Evolutionary conservation across 2,329 filamentous ascomycete species (phyloP).

Genomic region (Botryotinia calthae): DNA sequence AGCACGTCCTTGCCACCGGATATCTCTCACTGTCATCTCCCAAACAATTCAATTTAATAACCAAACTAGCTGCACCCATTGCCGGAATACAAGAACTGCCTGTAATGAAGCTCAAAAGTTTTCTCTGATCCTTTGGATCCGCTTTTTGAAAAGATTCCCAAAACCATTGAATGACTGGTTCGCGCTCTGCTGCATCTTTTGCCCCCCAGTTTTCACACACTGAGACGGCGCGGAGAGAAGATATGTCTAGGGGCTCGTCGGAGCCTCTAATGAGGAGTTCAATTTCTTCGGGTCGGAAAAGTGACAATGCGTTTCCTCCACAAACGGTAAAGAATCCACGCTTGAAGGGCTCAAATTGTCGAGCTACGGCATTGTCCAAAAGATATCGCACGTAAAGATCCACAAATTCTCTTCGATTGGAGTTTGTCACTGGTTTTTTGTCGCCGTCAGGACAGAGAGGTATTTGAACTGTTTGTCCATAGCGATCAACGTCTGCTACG

Average conservation of each 20-base stretch:
- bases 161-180: constrained; percentile 78
- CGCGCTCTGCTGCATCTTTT: constrained; percentile 52
- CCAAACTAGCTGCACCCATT: constrained; percentile 76
- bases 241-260: constrained; percentile 78
- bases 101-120: constrained; percentile 81
- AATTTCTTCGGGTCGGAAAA: constrained; percentile 89
- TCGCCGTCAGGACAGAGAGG: constrained; percentile 75
- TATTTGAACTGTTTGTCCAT: constrained; percentile 64
- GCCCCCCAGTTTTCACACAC: constrained; percentile 77
- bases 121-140: constrained; percentile 66
- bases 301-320: constrained; percentile 78
- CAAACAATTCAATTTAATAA: constrained; percentile 72
- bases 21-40: constrained; percentile 73
- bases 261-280: constrained; percentile 83
- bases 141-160: constrained; percentile 77
- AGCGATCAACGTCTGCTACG: constrained; percentile 71
- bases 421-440: constrained; percentile 73
- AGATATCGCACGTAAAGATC: constrained; percentile 78
- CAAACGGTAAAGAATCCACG: constrained; percentile 91
- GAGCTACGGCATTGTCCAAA: constrained; percentile 71
- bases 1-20: constrained; percentile 86
- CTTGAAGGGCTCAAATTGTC: constrained; percentile 92
- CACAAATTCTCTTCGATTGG: constrained; percentile 82
- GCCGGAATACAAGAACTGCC: constrained; percentile 89
- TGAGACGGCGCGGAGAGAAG: constrained; percentile 71